Base-by-base conservation (phyloP, 331 rosid genomes). In the Pyracantha coccinea region DNA sequence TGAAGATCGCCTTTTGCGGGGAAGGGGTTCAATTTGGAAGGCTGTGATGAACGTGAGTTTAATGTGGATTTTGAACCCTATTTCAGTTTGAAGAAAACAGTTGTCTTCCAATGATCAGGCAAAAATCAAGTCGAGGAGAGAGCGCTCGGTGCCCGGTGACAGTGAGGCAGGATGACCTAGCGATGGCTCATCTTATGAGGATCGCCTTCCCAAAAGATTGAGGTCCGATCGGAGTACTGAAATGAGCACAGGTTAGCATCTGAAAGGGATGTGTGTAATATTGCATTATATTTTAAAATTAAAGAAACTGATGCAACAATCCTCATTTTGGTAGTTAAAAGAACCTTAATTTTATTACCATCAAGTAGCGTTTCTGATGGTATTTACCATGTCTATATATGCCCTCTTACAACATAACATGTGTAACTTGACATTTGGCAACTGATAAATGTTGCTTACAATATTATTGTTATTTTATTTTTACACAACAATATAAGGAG, bases 101-200 rank as follows among this genome's bases (percentile, higher is more conserved):
- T 50, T 50, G 57, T 0, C 57, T 17, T 50, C 10, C 57, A 50
- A 17, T 50, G 57, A 50, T 17, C 3, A 16, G 54, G 8, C 54
- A 47, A 2, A 17, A 47, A 47, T 47, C 3, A 16, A 47, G 54
- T 1, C n/a, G n/a, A 47, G 5, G n/a, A 47, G 3, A 47, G 54
- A 2, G 45, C 14, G 14, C 13, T 0, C 8, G 2, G n/a, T 17
- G 3, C 13, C 0, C 8, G 2, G n/a, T 17, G 3, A 1, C 19
- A 17, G 57, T 2, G 57, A 16, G 57, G 57, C 10, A 50, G 20
- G 20, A 41, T 4, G 47, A 50, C 57, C 57, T 0, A 50, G 57
- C 57, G 10, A 50, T 0, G 21, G 57, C 57, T 50, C 1, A 50
- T 17, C 57, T 50, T 16, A 6, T 6, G 20, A 50, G 55, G 55